Conservation (phyloP, 176 grass and related monocot species). For the Carex parvula region DNA sequence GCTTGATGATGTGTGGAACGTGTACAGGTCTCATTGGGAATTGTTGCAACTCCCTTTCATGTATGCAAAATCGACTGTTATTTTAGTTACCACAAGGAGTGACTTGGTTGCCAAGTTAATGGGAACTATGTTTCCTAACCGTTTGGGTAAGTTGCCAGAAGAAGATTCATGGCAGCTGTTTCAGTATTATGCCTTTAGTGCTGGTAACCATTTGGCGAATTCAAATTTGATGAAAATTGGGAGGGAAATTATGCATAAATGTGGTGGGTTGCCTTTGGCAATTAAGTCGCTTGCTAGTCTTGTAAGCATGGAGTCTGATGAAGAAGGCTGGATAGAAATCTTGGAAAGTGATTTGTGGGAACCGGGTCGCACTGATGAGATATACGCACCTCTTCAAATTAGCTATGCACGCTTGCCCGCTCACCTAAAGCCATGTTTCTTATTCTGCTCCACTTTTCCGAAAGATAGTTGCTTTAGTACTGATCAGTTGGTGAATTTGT, state of each 20-base stretch:
- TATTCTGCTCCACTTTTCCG: conserved; percentile 33
- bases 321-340: conserved; percentile 22
- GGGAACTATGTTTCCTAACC: conserved; percentile 4
- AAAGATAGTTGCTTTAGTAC: conserved; percentile 20
- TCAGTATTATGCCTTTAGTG: conserved; percentile 32
- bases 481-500: conserved; percentile 7
- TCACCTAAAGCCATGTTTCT: conserved; percentile 34
- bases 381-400: conserved; percentile 26
- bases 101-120: conserved; percentile 17
- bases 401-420: conserved; percentile 32
- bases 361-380: conserved; percentile 2
- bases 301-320: conserved; percentile 12
- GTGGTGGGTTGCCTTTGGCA: conserved; percentile 25
- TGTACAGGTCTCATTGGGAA: conserved; percentile 16
- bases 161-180: conserved; percentile 22
- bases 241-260: conserved; percentile 23
- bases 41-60: conserved; percentile 22
- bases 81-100: conserved; percentile 28
- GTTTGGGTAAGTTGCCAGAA: conserved; percentile 9
- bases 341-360: conserved; percentile 33
- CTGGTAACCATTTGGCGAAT: background rate
- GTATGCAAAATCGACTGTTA: background rate
- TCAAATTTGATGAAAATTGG: conserved; percentile 17
- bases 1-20: conserved; percentile 38
- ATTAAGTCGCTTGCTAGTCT: conserved; percentile 35